Evolutionary conservation across 2,329 filamentous ascomycete species (phyloP), one percentile per base, ranked within the genome.

Genomic region (Emergomyces pasteurianus): DNA sequence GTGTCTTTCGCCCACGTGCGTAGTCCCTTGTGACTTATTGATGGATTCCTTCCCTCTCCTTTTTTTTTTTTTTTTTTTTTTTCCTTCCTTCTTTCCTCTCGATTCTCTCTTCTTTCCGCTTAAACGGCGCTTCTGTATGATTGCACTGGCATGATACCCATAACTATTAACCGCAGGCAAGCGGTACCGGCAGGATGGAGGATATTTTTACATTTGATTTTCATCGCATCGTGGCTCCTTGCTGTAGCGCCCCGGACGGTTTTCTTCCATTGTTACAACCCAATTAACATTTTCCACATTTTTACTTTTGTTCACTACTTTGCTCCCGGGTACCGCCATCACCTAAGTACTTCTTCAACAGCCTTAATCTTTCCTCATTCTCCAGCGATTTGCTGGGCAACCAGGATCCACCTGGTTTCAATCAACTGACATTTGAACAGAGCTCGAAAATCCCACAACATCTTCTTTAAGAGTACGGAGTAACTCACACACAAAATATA

Each of bases 121-220:
- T 26, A 28, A 28, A 57, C 38, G 40, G 54, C 54, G 54, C 34
- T 57, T 57, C 38, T 57, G 54, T 57, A 42, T 43, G 54, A 28
- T 57, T 57, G 28, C 21, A 57, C 34, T 57, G 14, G 38, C 38
- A 57, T 57, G 54, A 57, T 57, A 57, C 54, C 54, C 54, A 23
- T 52, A 43, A 57, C 16, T 57, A 43, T 57, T 57, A 57, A 57
- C 54, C 40, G 46, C 54, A 43, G 36, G 40, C 38, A 31, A 57
- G 16, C 23, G 36, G 54, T 42, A 21, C 36, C 26, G 40, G 40
- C 38, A 43, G 21, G 54, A 43, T 31, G 54, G 36, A 42, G 54
- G 38, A 31, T 46, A 28, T 31, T 31, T 31, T 31, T 7, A 3
- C 21, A 31, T 26, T 43, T 43, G 38, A 16, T 42, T 57, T 36